Percentiles rank a stretch among this genome's conserved stretches.
These are phyloP conservation scores for Staphylotrichum longicolle DNA, from an alignment of 495 filamentous ascomycete species.

Conservation along the genomic window DNA sequence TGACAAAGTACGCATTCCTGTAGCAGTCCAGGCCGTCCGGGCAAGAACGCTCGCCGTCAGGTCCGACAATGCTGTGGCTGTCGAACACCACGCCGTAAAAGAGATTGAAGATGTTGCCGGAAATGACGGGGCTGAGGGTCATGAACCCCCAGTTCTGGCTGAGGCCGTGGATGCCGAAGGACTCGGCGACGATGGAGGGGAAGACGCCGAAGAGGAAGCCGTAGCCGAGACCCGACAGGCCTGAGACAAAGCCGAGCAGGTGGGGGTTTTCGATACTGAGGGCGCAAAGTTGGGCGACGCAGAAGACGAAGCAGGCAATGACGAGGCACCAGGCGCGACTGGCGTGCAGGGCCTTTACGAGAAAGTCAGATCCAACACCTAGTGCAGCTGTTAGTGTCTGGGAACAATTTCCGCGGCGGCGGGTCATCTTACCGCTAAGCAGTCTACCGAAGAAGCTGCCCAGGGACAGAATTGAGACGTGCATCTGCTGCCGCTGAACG, in stretches of 20 bases:
- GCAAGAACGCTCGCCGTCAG: slow-evolving; percentile 70
- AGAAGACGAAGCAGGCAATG: slow-evolving; percentile 73
- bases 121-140: slow-evolving; percentile 81
- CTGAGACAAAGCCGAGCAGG: slow-evolving; percentile 71
- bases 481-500: slow-evolving; percentile 78
- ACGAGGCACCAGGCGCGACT: slow-evolving; percentile 89
- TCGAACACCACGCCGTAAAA: slow-evolving; percentile 84
- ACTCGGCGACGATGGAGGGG: slow-evolving; percentile 86
- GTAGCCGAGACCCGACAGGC: slow-evolving; percentile 84
- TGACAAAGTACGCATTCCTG: slow-evolving; percentile 74
- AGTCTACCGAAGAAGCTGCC: slow-evolving; percentile 81
- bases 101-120: slow-evolving; percentile 87
- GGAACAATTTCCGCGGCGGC: background rate
- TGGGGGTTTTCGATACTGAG: slow-evolving; percentile 78
- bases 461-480: slow-evolving; percentile 89
- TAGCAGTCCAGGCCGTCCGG: slow-evolving; percentile 80
- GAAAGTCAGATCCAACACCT: slow-evolving; percentile 87
- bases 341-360: slow-evolving; percentile 74
- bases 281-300: slow-evolving; percentile 74
- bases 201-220: slow-evolving; percentile 94
- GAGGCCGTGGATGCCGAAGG: slow-evolving; percentile 86
- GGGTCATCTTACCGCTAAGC: slow-evolving; percentile 55
- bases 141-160: slow-evolving; percentile 93
- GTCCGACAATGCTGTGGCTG: slow-evolving; percentile 64
- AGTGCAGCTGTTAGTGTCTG: slow-evolving; percentile 11